phyloP scores from a whole-genome alignment of 257 asterid species.

The Solanum boliviense region DNA sequence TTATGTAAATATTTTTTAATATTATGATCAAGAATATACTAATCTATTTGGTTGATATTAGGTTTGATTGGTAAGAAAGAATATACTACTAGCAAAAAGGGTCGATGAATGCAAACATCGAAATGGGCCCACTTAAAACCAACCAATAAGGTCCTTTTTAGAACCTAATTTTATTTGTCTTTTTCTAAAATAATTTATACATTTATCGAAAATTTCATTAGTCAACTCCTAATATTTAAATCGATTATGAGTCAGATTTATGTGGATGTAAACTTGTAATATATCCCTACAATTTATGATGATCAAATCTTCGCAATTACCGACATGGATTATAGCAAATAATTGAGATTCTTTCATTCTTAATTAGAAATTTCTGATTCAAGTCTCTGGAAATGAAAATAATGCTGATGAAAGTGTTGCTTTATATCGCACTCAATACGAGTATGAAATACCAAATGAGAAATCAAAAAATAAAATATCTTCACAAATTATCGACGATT shows the following conservation, averaged over 20 bases:
- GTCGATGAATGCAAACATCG: neutral
- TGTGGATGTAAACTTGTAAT: neutral
- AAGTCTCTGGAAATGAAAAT: neutral
- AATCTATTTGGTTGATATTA: neutral
- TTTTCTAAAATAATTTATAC: neutral
- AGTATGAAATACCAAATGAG: fast-evolving
- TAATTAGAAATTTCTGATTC: neutral
- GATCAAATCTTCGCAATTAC: neutral
- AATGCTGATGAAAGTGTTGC: neutral
- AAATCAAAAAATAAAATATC: neutral
- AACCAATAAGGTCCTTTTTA: neutral
- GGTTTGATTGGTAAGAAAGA: neutral
- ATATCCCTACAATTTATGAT: neutral
- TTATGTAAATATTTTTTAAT: neutral
- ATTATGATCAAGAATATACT: neutral
- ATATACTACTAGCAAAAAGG: neutral
- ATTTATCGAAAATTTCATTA: neutral
- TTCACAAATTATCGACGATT: neutral
- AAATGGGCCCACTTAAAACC: conserved; percentile 1
- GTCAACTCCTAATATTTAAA: conserved; percentile 8
- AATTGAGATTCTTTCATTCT: neutral
- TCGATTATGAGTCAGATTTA: neutral
- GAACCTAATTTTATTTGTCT: neutral
- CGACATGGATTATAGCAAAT: neutral
- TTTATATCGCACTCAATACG: neutral